These are phyloP conservation scores for Boletus rubropictus DNA, from an alignment of 768 basidiomycete species.

Conservation along the genomic window DNA sequence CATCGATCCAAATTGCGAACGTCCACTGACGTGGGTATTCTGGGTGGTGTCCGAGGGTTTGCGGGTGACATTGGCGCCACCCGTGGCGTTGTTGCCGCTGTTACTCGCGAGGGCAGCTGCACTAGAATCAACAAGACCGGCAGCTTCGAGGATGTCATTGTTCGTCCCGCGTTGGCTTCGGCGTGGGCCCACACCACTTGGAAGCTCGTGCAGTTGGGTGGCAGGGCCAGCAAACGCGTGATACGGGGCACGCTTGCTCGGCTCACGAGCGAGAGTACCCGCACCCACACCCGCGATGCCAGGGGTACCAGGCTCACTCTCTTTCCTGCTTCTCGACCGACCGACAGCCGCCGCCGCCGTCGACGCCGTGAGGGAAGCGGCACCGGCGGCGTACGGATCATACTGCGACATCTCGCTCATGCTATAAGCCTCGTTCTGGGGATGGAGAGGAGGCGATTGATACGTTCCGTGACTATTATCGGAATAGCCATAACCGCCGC, in stretches of 20 bases:
- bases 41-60: slow-evolving; percentile 26
- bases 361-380: slow-evolving; percentile 18
- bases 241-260: slow-evolving; percentile 32
- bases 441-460: slow-evolving; percentile 40
- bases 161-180: slow-evolving; percentile 20
- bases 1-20: slow-evolving; percentile 21
- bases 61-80: slow-evolving; percentile 20
- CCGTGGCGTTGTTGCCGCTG: too few species aligned
- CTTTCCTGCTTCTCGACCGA: slow-evolving; percentile 24
- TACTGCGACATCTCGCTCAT: slow-evolving; percentile 45
- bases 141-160: slow-evolving; percentile 27
- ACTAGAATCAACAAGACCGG: slow-evolving; percentile 17
- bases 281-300: slow-evolving; percentile 37
- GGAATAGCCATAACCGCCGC: slow-evolving; percentile 36
- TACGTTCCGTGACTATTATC: slow-evolving; percentile 55
- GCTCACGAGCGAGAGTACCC: slow-evolving; percentile 27
- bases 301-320: slow-evolving; percentile 32
- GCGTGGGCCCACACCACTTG: slow-evolving; percentile 7
- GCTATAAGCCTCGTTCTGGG: slow-evolving; percentile 40
- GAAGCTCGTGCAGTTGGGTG: slow-evolving; percentile 17
- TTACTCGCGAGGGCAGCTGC: too few species aligned
- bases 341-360: slow-evolving; percentile 21
- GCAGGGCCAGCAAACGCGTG: slow-evolving; percentile 35
- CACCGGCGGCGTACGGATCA: slow-evolving; percentile 32
- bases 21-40: slow-evolving; percentile 20